phyloP scores from a whole-genome alignment of 345 rosid species.

The Turritis glabra region DNA sequence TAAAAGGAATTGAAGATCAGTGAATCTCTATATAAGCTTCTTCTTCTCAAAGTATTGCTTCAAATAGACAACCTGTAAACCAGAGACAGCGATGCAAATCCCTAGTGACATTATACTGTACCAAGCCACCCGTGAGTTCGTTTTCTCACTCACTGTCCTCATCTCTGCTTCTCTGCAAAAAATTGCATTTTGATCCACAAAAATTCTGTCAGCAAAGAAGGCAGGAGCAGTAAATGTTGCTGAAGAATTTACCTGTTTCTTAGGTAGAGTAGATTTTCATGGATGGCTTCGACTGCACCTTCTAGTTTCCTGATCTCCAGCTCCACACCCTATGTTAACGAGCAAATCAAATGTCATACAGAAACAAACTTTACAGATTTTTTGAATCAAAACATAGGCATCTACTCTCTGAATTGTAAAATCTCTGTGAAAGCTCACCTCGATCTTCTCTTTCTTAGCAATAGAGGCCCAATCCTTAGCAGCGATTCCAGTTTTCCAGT shows the following conservation, averaged over 20 bases:
- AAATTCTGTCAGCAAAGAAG: neutral
- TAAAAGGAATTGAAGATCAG: neutral
- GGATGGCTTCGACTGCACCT: constrained; percentile 83
- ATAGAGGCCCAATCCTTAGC: constrained; percentile 97
- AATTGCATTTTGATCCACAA: neutral
- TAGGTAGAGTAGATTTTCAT: constrained; percentile 68
- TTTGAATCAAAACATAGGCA: neutral
- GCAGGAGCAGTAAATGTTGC: neutral
- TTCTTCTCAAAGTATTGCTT: constrained; percentile 85
- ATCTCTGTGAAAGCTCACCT: constrained; percentile 43
- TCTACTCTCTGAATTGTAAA: neutral
- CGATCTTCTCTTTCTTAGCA: constrained; percentile 85
- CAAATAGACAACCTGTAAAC: constrained; percentile 70
- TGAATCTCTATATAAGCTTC: constrained; percentile 66
- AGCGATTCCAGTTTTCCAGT: constrained; percentile 91
- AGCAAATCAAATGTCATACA: neutral
- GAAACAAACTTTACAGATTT: constrained; percentile 4
- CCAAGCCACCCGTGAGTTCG: constrained; percentile 76
- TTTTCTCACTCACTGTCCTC: constrained; percentile 76
- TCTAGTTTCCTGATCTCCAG: constrained; percentile 89
- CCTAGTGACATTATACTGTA: constrained; percentile 79
- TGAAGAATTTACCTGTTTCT: constrained; percentile 55
- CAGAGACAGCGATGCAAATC: constrained; percentile 67
- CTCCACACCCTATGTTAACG: constrained; percentile 73
- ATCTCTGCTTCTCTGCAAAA: constrained; percentile 80